Conservation (phyloP, 2,329 filamentous ascomycete genomes). For the Camillea tinctor region DNA sequence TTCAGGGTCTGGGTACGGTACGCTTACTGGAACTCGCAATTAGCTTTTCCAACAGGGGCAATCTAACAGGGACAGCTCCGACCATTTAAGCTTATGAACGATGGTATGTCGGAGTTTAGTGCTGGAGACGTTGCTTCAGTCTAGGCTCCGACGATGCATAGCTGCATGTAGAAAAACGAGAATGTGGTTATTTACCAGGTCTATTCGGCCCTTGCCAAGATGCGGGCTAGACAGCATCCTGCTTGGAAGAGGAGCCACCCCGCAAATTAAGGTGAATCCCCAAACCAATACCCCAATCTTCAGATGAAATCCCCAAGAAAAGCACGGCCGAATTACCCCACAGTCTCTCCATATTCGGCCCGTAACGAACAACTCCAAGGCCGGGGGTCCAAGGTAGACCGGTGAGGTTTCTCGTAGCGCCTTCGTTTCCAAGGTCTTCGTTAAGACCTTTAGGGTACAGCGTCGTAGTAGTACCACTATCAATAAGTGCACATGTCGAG, state of each 20-base stretch:
- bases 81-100: no score
- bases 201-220: neutral
- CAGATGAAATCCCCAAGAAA: neutral
- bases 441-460: neutral
- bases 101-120: neutral
- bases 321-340: constrained; percentile 1
- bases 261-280: neutral
- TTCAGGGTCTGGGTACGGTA: no score
- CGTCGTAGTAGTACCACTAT: neutral
- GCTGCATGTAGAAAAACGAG: neutral
- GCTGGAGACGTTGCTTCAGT: neutral
- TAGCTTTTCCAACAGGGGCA: no score
- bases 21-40: no score
- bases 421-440: neutral
- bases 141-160: neutral
- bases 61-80: no score
- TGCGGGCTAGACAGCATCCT: neutral
- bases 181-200: neutral
- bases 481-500: neutral
- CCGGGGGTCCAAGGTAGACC: neutral
- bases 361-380: neutral
- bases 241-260: neutral
- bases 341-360: constrained; percentile 7
- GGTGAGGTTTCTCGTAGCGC: neutral
- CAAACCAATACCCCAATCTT: neutral